A percentile compares a stretch with the other conserved stretches of the same genome.
phyloP scores from a whole-genome alignment of 192 early-diverging fungal species.

The Oehlia diaphana region DNA sequence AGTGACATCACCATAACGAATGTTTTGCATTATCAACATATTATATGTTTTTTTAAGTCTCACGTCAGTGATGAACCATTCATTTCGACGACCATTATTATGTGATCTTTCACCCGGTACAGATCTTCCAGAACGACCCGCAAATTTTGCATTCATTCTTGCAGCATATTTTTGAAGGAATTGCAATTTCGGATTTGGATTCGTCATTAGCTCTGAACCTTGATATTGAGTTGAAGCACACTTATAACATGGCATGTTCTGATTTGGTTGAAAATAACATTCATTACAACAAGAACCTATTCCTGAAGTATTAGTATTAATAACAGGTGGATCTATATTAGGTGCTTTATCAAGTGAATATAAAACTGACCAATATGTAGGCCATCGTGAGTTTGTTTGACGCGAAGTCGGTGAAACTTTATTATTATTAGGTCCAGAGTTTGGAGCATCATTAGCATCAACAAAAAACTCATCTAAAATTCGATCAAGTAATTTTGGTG shows the following conservation, averaged over 20 bases:
- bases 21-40: constrained; percentile 48
- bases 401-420: neutral
- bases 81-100: constrained; percentile 32
- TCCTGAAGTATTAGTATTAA: neutral
- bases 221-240: neutral
- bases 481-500: constrained; percentile 39
- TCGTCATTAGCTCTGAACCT: neutral
- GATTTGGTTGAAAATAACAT: constrained; percentile 4
- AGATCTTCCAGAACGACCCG: neutral
- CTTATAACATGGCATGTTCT: constrained; percentile 14
- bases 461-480: constrained; percentile 49
- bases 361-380: constrained; percentile 30
- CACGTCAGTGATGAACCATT: constrained; percentile 42
- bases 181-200: constrained; percentile 20
- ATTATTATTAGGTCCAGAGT: neutral
- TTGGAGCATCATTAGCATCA: constrained; percentile 24
- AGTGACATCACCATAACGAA: constrained; percentile 42
- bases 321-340: constrained; percentile 8
- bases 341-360: constrained; percentile 28
- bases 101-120: neutral
- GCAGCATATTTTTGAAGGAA: constrained; percentile 25
- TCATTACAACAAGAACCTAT: neutral
- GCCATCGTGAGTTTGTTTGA: constrained; percentile 21
- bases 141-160: constrained; percentile 30
- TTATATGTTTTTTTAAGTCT: constrained; percentile 45